Evolutionary conservation across 371 early-diverging fungal species (phyloP), one percentile per base, ranked within the genome.

Genomic region (Coemansia sp.): DNA sequence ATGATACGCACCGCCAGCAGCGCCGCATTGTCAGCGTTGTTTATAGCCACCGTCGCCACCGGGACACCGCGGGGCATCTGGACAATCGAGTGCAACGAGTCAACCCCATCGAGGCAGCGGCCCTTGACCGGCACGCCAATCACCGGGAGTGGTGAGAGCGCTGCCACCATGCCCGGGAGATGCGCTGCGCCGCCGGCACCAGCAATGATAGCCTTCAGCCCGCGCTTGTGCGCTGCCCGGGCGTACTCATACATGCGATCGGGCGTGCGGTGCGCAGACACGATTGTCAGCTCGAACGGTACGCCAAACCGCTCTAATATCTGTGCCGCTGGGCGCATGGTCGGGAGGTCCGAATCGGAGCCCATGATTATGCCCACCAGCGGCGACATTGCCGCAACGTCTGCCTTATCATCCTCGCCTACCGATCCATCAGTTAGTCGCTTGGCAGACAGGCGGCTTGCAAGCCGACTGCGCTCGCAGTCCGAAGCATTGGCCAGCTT

Each of bases 61-160:
- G 98, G 97, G 26, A 97, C 89, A 59, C 98, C 98, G 55, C 98
- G 87, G 48, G 98, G 98, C 98, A 98, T 98, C 81, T 98, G 97
- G 4, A 97, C 97, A 74, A 97, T 98, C 55, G 94, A 94, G 67
- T 94, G 86, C 43, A 98, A 81, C 31, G 96, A 95, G 68, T 98
- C 98, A 16, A 94, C 91, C 40, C 98, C 98, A 64, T 97, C 97
- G 35, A 98, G 81, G 31, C 85, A 85, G 68, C 88, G 93, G 53
- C 94, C 89, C 52, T 93, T 91, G 42, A 98, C 92, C 31, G 98
- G 98, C 8, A 97, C 97, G 49, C 98, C 98, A 68, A 98, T 91
- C 40, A 98, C 98, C 4, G 97, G 98, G 11, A 98, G 80, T 12
- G 95, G 90, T 0, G 98, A 96, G 78, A 95, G 82, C 34, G 95